A percentile compares a stretch with the other conserved stretches of the same genome.
phyloP scores from a whole-genome alignment of 768 basidiomycete genomes.

The Phylloporus scabripes region DNA sequence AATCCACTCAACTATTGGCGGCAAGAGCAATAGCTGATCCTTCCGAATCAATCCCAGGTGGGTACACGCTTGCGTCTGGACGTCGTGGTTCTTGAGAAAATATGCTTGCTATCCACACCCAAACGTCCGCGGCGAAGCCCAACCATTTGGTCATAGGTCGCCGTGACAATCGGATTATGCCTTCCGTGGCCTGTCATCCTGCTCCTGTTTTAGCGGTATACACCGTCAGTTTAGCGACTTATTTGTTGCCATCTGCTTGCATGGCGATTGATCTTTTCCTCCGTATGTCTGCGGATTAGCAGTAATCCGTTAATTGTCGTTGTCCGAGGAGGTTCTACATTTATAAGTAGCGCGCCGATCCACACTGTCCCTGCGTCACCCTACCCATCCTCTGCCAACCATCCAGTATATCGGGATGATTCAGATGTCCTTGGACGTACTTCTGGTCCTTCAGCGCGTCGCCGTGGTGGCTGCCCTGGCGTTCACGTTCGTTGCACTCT shows the following conservation, averaged over 20 bases:
- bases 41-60: neutral
- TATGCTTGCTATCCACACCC: neutral
- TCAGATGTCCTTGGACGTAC: neutral
- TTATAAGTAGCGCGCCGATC: slow-evolving; percentile 1
- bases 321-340: neutral
- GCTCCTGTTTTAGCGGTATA: neutral
- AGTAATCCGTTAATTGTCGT: neutral
- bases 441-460: neutral
- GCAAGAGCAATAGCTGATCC: neutral
- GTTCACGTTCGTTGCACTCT: neutral
- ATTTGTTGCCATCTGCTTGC: neutral
- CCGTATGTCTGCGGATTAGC: neutral
- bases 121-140: slow-evolving; percentile 1
- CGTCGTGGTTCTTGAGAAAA: neutral
- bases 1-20: neutral
- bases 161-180: neutral
- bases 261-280: neutral
- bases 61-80: neutral
- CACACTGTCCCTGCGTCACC: neutral
- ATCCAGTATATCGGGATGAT: neutral
- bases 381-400: neutral
- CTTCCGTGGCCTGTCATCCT: neutral
- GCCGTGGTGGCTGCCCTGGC: neutral
- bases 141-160: neutral
- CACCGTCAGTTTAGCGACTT: neutral